phyloP scores from a whole-genome alignment of 1,139 yeast species.

The Kodamaea plutei region DNA sequence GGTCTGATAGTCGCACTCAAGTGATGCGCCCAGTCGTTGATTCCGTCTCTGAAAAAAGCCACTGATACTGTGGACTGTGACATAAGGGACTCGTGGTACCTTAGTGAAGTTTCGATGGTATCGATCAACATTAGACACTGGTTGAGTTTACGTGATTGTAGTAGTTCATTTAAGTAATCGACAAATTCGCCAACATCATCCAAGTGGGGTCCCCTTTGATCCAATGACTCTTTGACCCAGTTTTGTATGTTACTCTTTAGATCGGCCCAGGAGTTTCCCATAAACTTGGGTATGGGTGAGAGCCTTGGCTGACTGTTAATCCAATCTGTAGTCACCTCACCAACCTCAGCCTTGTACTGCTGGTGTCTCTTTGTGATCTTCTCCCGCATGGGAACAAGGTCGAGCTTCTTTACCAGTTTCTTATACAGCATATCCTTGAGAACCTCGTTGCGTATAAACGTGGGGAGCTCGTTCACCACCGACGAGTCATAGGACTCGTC shows the following conservation, averaged over 20 bases:
- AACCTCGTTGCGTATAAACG: conserved; percentile 39
- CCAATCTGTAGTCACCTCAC: conserved; percentile 26
- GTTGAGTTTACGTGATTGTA: conserved; percentile 17
- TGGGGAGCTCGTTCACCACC: conserved; percentile 45
- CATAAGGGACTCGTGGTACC: conserved; percentile 14
- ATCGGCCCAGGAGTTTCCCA: conserved; percentile 30
- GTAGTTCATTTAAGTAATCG: conserved; percentile 20
- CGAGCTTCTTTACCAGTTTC: conserved; percentile 25
- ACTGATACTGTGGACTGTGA: conserved; percentile 3
- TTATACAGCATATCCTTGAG: conserved; percentile 35
- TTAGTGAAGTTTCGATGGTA: conserved; percentile 15
- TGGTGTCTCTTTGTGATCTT: conserved; percentile 22
- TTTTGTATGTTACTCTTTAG: conserved; percentile 32
- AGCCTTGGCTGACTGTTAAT: conserved; percentile 19
- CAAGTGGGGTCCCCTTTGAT: conserved; percentile 53
- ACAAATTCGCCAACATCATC: conserved; percentile 48
- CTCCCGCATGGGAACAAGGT: conserved; percentile 29
- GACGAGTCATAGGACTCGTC: conserved; percentile 34
- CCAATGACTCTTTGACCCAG: conserved; percentile 48
- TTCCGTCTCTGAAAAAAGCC: conserved; percentile 17
- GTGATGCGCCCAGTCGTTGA: conserved; percentile 19
- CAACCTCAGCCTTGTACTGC: conserved; percentile 14
- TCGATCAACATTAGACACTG: conserved; percentile 22
- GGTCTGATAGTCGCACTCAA: conserved; percentile 9
- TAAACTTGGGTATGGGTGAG: conserved; percentile 27